Evolutionary conservation across 257 asterid species (phyloP).

Genomic region (Petunia secreta): DNA sequence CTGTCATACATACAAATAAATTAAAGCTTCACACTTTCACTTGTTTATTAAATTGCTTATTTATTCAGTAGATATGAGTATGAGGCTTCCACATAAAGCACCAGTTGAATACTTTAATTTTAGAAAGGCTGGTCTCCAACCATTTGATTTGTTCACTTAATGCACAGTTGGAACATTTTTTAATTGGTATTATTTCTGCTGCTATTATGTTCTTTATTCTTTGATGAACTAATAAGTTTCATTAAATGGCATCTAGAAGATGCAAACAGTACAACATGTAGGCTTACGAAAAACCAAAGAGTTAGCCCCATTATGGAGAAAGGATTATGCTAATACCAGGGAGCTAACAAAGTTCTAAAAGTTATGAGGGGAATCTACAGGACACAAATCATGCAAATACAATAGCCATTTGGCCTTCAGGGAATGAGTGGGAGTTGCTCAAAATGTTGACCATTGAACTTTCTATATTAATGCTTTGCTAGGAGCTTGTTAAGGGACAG

Average conservation of each 20-base stretch:
- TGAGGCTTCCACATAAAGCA: background rate
- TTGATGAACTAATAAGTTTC: background rate
- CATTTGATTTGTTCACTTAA: constrained; percentile 5
- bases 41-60: constrained; percentile 4
- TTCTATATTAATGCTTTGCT: background rate
- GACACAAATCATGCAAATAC: no score
- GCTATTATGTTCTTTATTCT: background rate
- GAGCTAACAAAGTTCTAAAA: no score
- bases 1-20: background rate
- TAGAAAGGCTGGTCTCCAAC: background rate
- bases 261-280: no score
- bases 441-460: background rate
- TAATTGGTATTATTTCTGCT: background rate
- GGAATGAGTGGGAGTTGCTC: background rate
- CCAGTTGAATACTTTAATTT: constrained; percentile 10
- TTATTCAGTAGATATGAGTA: background rate
- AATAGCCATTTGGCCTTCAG: no score
- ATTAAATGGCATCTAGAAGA: no score
- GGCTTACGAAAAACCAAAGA: no score
- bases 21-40: background rate
- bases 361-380: no score
- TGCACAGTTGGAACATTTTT: background rate
- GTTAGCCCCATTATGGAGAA: no score
- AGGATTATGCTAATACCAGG: no score
- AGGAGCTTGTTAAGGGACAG: background rate